Evolutionary conservation across 2,329 filamentous ascomycete genomes (phyloP).

Genomic region (Colletotrichum liriopes): DNA sequence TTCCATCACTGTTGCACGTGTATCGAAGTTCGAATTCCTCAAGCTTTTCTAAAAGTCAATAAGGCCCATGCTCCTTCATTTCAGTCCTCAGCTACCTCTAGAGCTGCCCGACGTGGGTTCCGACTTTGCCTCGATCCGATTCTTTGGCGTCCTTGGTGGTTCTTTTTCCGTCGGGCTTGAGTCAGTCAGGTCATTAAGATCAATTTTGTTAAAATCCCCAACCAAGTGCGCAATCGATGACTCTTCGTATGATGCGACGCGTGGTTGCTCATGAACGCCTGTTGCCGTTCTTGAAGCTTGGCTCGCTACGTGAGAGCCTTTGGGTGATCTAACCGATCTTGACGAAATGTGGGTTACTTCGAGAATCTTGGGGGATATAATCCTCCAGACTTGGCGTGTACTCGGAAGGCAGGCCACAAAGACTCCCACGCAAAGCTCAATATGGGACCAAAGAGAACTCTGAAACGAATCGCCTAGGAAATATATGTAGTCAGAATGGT

Average conservation of each 20-base stretch:
- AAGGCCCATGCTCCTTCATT: background rate
- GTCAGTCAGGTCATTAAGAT: conserved; percentile 19
- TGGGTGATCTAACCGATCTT: background rate
- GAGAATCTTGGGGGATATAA: conserved; percentile 25
- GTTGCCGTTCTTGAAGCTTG: conserved; percentile 8
- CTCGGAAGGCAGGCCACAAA: conserved; percentile 38
- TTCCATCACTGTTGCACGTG: background rate
- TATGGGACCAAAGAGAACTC: conserved; percentile 24
- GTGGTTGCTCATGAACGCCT: background rate
- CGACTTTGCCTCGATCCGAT: background rate
- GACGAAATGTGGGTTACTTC: conserved; percentile 18
- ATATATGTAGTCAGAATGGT: background rate
- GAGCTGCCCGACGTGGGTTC: conserved; percentile 6
- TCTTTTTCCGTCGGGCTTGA: conserved; percentile 1
- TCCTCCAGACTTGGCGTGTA: conserved; percentile 28
- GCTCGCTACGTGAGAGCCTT: conserved; percentile 14
- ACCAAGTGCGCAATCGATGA: conserved; percentile 36
- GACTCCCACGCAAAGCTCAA: conserved; percentile 27
- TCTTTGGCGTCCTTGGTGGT: conserved; percentile 11
- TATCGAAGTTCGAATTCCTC: background rate
- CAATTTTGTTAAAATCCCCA: conserved; percentile 25
- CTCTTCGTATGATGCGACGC: conserved; percentile 11
- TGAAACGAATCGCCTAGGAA: conserved; percentile 15
- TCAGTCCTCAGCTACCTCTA: background rate
- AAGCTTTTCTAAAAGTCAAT: background rate